Evolutionary conservation across 1,284 basidiomycete species (phyloP).

Genomic region (Moesziomyces parantarcticus): DNA sequence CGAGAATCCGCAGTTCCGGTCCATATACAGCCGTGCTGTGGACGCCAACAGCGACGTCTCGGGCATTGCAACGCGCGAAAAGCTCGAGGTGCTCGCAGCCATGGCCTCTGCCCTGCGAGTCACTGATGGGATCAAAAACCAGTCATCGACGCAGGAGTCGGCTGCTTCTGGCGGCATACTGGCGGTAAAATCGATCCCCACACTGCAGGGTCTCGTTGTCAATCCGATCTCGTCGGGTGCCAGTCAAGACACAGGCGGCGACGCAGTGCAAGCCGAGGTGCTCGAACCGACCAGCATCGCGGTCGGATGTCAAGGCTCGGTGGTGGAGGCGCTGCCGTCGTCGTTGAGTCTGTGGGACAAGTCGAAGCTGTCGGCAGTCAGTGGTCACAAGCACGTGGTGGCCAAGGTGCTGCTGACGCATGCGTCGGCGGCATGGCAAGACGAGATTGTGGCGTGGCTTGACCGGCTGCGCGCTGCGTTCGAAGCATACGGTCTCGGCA

Average conservation of each 20-base stretch:
- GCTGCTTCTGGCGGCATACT: neutral
- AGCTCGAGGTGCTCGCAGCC: conserved; percentile 36
- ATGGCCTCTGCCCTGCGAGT: conserved; percentile 28
- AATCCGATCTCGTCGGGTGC: neutral
- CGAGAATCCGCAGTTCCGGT: conserved; percentile 36
- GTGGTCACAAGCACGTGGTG: conserved; percentile 50
- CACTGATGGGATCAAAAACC: neutral
- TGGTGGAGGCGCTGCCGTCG: conserved; percentile 45
- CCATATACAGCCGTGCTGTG: conserved; percentile 14
- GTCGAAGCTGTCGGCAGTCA: conserved; percentile 51
- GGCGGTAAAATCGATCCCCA: conserved; percentile 5
- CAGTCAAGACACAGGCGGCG: neutral
- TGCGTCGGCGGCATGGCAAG: conserved; percentile 36
- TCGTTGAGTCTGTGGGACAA: conserved; percentile 62
- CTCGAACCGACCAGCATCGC: conserved; percentile 51
- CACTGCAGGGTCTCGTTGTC: conserved; percentile 10
- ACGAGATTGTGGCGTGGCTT: conserved; percentile 50
- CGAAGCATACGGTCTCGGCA: conserved; percentile 48
- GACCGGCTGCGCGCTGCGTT: conserved; percentile 39
- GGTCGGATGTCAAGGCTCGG: conserved; percentile 53
- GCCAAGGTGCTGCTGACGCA: conserved; percentile 51
- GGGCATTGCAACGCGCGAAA: conserved; percentile 21
- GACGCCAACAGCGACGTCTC: neutral
- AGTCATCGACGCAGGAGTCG: neutral
- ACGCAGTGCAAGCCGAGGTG: conserved; percentile 15